Percentiles rank a stretch among this genome's conserved stretches.
These are phyloP conservation scores for Fusarium luffae DNA, from an alignment of 2,329 filamentous ascomycete species.

Conservation along the genomic window DNA sequence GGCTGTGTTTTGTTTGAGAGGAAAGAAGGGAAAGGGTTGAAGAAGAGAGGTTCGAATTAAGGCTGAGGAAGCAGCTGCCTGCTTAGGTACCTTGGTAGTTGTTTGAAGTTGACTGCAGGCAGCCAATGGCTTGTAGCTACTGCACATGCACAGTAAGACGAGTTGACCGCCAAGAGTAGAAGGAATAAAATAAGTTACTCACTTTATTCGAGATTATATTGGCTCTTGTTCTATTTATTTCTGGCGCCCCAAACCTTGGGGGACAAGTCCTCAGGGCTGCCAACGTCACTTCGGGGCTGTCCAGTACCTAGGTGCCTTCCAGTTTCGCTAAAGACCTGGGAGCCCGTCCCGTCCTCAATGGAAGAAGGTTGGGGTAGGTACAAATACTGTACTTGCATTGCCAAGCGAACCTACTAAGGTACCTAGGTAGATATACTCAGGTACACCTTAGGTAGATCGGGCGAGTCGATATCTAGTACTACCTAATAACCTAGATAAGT, in stretches of 20 bases:
- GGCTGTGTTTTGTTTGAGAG: conserved; percentile 6
- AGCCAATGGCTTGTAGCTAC: conserved; percentile 38
- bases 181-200: not conserved
- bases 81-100: conserved; percentile 20
- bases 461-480: not conserved
- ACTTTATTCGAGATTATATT: not conserved
- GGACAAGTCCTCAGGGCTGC: not conserved
- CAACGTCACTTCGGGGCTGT: not conserved
- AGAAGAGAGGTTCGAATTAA: conserved; percentile 27
- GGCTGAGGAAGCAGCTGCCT: conserved; percentile 38
- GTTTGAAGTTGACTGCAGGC: conserved; percentile 43
- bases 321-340: not conserved
- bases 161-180: not conserved
- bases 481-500: too few relatives aligned
- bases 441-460: not conserved
- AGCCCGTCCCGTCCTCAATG: not conserved
- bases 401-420: not conserved
- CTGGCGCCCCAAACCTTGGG: not conserved
- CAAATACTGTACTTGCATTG: not conserved
- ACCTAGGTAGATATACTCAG: too few relatives aligned
- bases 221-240: not conserved
- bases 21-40: not conserved
- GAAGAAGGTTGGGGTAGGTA: not conserved
- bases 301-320: not conserved
- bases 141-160: conserved; percentile 31